Evolutionary conservation across 2,329 filamentous ascomycete species (phyloP).

Genomic region (Tolypocladium tundrense): DNA sequence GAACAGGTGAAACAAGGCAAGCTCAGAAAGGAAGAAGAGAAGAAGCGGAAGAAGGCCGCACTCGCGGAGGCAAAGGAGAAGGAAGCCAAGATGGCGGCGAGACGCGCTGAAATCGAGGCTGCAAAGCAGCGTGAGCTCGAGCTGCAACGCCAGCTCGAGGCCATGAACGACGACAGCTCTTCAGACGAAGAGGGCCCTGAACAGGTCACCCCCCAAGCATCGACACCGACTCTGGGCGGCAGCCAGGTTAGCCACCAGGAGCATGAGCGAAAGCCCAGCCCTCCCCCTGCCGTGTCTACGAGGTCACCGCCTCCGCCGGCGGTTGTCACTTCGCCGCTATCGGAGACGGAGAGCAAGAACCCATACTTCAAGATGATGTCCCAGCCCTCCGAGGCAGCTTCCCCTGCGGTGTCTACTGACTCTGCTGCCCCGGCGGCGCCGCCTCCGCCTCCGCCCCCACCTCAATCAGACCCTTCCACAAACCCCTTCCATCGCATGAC

Average conservation of each 20-base stretch:
- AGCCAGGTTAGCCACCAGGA: constrained; percentile 45
- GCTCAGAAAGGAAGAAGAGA: constrained; percentile 92
- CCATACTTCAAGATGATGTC: constrained; percentile 89
- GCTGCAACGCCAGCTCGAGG: constrained; percentile 76
- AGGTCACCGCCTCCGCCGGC: constrained; percentile 41
- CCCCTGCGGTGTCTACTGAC: constrained; percentile 34
- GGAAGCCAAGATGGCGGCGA: constrained; percentile 71
- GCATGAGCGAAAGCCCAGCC: constrained; percentile 39
- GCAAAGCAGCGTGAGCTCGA: constrained; percentile 85
- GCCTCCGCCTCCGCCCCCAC: constrained; percentile 20
- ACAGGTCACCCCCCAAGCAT: constrained; percentile 54
- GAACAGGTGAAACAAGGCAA: constrained; percentile 92
- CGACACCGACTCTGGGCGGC: constrained; percentile 43
- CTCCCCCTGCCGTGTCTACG: constrained; percentile 37
- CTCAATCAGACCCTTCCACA: constrained; percentile 56
- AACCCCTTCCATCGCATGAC: constrained; percentile 92
- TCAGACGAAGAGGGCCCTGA: constrained; percentile 71
- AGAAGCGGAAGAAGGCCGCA: constrained; percentile 81
- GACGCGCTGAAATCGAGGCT: constrained; percentile 84
- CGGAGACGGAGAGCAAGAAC: constrained; percentile 76
- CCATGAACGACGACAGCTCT: constrained; percentile 60
- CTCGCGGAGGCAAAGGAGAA: constrained; percentile 80
- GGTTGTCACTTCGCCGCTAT: constrained; percentile 41
- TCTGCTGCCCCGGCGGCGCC: constrained; percentile 26
- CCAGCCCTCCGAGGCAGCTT: constrained; percentile 46